A percentile compares a stretch with the other conserved stretches of the same genome.
phyloP scores from a whole-genome alignment of 495 filamentous ascomycete species.

The Jackrogersella multiformis region DNA sequence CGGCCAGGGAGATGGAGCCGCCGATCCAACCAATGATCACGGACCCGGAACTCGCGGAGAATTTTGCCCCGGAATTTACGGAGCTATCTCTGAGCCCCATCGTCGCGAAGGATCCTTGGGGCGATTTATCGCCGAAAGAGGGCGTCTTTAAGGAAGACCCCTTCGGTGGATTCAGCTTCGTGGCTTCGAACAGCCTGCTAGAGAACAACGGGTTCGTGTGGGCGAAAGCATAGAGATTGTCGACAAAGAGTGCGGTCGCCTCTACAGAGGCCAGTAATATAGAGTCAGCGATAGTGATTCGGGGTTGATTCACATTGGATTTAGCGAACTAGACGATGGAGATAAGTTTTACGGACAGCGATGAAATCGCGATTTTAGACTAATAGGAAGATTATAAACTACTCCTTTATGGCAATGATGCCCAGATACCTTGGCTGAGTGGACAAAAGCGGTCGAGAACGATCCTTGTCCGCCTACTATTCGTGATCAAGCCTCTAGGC shows the following conservation, averaged over 20 bases:
- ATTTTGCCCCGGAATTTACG: constrained; percentile 90
- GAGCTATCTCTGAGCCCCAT: constrained; percentile 81
- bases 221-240: constrained; percentile 11
- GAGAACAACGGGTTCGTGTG: constrained; percentile 60
- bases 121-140: constrained; percentile 46
- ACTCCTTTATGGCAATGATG: neutral
- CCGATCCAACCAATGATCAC: constrained; percentile 94
- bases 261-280: neutral
- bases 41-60: constrained; percentile 93
- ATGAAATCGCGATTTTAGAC: neutral
- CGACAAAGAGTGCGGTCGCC: neutral
- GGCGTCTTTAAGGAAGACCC: constrained; percentile 66
- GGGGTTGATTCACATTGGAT: neutral
- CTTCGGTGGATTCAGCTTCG: constrained; percentile 96
- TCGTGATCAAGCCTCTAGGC: too few relatives aligned
- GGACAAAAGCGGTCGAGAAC: neutral
- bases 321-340: neutral
- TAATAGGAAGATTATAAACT: neutral
- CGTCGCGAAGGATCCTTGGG: constrained; percentile 52
- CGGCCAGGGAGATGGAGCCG: constrained; percentile 77
- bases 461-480: neutral
- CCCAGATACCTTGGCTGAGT: neutral
- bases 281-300: neutral
- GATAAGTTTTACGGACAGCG: neutral
- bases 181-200: constrained; percentile 86